Evolutionary conservation across 1,284 basidiomycete species (phyloP).

Genomic region (Papiliotrema laurentii): DNA sequence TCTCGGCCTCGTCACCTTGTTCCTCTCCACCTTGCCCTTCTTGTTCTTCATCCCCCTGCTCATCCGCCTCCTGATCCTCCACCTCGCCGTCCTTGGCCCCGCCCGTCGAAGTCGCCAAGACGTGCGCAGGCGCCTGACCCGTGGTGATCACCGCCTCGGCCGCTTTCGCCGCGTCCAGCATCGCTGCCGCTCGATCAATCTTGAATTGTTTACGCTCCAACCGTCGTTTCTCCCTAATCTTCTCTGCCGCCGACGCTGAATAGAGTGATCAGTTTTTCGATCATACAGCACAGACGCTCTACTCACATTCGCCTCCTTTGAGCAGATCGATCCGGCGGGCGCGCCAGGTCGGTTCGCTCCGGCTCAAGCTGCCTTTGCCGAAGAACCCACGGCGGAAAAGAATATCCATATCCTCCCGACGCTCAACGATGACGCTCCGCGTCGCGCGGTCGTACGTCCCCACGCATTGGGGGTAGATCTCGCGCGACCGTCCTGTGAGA

Average conservation of each 20-base stretch:
- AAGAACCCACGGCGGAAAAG: slow-evolving; percentile 94
- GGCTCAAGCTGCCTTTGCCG: slow-evolving; percentile 87
- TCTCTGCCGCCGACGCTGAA: slow-evolving; percentile 55
- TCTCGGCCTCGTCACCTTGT: slow-evolving; percentile 1
- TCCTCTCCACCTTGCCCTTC: too few relatives aligned
- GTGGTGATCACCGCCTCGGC: slow-evolving; percentile 44
- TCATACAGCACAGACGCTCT: not conserved
- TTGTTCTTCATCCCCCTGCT: not conserved
- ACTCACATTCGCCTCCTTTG: slow-evolving; percentile 45
- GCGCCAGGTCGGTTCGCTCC: slow-evolving; percentile 93
- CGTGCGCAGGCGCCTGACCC: slow-evolving; percentile 8
- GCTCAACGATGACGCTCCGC: slow-evolving; percentile 72
- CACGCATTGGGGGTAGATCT: slow-evolving; percentile 24
- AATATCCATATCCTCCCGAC: slow-evolving; percentile 58
- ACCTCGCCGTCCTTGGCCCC: not conserved
- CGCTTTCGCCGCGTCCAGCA: slow-evolving; percentile 46
- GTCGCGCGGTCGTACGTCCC: slow-evolving; percentile 69
- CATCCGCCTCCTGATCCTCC: slow-evolving; percentile 3
- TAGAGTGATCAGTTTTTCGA: not conserved
- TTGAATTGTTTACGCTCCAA: slow-evolving; percentile 86
- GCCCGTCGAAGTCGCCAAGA: slow-evolving; percentile 1
- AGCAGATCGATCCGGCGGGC: slow-evolving; percentile 66
- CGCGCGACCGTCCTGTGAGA: not conserved
- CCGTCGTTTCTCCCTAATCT: slow-evolving; percentile 76
- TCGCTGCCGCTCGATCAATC: slow-evolving; percentile 61